phyloP scores from a whole-genome alignment of 2,329 filamentous ascomycete genomes.

The Cladosporium phlei region DNA sequence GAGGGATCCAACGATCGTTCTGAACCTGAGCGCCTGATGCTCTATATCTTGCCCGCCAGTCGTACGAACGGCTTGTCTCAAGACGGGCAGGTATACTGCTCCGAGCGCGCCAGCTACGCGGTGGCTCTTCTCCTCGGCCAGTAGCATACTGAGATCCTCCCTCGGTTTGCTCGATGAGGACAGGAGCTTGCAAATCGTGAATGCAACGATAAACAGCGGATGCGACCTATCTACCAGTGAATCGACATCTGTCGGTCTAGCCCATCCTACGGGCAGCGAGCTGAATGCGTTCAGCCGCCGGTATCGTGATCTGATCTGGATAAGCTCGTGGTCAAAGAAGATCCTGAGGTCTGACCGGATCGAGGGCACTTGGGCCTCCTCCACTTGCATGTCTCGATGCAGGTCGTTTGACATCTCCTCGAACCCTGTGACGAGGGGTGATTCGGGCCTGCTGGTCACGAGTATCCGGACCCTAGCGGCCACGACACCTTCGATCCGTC shows the following conservation, averaged over 20 bases:
- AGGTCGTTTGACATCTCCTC: constrained; percentile 6
- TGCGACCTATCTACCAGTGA: no score
- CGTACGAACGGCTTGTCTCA: not conserved
- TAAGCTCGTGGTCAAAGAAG: not conserved
- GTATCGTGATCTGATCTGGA: no score
- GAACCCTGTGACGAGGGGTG: constrained; percentile 20
- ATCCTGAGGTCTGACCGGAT: not conserved
- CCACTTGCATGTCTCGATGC: constrained; percentile 20
- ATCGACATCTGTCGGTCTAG: not conserved
- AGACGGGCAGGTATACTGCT: not conserved
- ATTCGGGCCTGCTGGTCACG: constrained; percentile 24
- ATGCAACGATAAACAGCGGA: no score
- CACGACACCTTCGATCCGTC: constrained; percentile 13
- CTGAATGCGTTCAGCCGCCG: no score
- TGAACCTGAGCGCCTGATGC: not conserved
- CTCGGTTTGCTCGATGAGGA: no score
- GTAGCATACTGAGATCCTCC: no score
- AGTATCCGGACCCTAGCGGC: constrained; percentile 18
- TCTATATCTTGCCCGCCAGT: not conserved
- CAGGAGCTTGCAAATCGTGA: no score
- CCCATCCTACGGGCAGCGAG: no score
- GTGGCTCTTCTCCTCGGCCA: not conserved
- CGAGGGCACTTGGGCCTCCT: constrained; percentile 15
- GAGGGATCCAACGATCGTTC: not conserved
- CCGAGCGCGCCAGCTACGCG: not conserved